A percentile compares a stretch with the other conserved stretches of the same genome.
Evolutionary conservation across 306 rosid genomes (phyloP).

Genomic region (Dalbergia cultrata): DNA sequence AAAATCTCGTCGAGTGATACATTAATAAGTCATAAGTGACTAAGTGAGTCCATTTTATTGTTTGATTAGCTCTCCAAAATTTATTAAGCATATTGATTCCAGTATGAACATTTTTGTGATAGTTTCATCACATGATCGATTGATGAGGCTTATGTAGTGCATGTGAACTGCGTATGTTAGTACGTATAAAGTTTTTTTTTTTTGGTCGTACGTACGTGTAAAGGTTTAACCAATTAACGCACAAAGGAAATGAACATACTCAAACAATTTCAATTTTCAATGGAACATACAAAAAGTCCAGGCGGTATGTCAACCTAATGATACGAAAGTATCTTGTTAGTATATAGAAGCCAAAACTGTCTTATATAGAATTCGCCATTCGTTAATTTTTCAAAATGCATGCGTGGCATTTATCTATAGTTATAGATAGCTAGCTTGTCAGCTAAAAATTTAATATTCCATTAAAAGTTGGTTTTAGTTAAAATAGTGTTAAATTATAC

Average conservation of each 20-base stretch:
- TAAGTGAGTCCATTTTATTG: not conserved
- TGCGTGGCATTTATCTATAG: not conserved
- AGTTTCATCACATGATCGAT: constrained; percentile 10
- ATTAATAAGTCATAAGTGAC: not conserved
- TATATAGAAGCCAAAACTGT: not conserved
- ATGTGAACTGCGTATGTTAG: constrained; percentile 41
- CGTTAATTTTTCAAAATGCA: not conserved
- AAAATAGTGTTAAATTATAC: constrained; percentile 40
- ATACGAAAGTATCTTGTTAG: not conserved
- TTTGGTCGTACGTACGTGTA: not conserved
- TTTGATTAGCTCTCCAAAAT: not conserved
- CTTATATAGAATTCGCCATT: not conserved
- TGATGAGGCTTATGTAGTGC: constrained; percentile 46
- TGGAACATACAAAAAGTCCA: constrained; percentile 27
- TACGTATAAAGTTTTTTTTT: not conserved
- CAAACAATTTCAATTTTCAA: constrained; percentile 8
- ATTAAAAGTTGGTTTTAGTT: constrained; percentile 33
- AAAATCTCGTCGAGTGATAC: not conserved
- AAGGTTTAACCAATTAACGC: not conserved
- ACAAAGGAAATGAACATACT: not conserved
- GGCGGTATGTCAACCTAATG: not conserved
- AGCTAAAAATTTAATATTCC: not conserved
- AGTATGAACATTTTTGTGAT: not conserved
- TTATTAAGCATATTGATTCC: not conserved
- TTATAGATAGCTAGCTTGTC: not conserved